Base-by-base conservation (phyloP, 2,329 filamentous ascomycete genomes). In the Remersonia thermophila region DNA sequence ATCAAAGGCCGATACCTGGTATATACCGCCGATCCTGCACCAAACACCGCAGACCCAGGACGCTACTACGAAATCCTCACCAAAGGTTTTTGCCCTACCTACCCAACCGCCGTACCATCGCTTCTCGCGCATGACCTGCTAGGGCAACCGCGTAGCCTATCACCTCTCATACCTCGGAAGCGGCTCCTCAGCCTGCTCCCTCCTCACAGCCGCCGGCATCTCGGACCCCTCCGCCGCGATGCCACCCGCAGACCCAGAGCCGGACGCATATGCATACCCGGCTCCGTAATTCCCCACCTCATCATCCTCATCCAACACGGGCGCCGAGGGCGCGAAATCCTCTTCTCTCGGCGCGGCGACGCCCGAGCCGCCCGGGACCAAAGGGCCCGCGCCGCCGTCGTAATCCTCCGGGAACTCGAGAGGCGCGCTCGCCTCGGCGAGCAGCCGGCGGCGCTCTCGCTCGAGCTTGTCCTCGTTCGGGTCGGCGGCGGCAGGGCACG, bases 381-480 rank as follows among this genome's bases (percentile, higher is more conserved):
- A 47, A 17, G 20, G 20, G 8, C 49, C 41, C 13, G 36, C 49
- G 7, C 42, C 44, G 35, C 55, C 49, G 14, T 66, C 62, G 40
- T 63, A 64, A 44, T 76, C 71, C 4, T 68, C 64, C 0, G 69
- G 69, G 30, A 74, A 69, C 9, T 69, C 65, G 3, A 68, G 69
- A 4, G 79, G 79, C 7, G 73, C 71, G 53, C 77, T 81, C 7
- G 72, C 73, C 49, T 80, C 69, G 35, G 66, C 61, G 41, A 81
- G 61, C n/a, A 83, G 55, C 27, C 77, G 65, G 38, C 63, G 69
- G 14, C 77, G 66, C 53, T 87, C 81, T 6, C 85, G 61, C 53
- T 93, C 84, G 47, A 79, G 76, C 55, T 93, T 91, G 55, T 93
- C 87, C 37, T 91, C 83, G 11, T 58, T 63, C 3, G 60, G 43